phyloP scores from a whole-genome alignment of 176 grass and related monocot genomes.

The Cenchrus purpureus region DNA sequence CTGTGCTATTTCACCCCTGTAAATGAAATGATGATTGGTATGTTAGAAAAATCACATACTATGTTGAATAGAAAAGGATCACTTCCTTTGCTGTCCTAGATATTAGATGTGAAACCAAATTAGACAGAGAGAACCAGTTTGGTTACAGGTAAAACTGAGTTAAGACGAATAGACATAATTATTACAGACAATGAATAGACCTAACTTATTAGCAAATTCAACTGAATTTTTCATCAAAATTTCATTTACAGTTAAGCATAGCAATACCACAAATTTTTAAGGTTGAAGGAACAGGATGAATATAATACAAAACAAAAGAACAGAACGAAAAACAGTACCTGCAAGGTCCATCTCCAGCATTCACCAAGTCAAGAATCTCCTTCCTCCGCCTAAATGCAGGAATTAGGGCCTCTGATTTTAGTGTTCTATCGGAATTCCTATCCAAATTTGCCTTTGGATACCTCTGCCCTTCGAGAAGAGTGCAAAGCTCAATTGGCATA shows the following conservation, averaged over 20 bases:
- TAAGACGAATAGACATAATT: not conserved
- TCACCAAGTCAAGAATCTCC: conserved; percentile 44
- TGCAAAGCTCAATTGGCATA: conserved; percentile 66
- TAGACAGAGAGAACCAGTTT: not conserved
- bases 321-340: conserved; percentile 34
- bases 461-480: conserved; percentile 58
- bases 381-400: conserved; percentile 23
- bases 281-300: not conserved
- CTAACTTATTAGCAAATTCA: not conserved
- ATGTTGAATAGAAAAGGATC: not conserved
- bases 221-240: conserved; percentile 10
- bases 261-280: conserved; percentile 9
- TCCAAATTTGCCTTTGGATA: conserved; percentile 53
- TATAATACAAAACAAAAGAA: not conserved
- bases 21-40: conserved; percentile 44
- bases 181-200: not conserved
- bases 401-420: conserved; percentile 36
- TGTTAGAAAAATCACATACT: not conserved
- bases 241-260: not conserved
- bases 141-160: not conserved
- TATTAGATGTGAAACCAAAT: not conserved
- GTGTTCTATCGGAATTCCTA: not conserved
- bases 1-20: conserved; percentile 58
- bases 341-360: conserved; percentile 60
- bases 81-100: not conserved